Evolutionary conservation across 1,139 yeast genomes (phyloP).

Genomic region (Lodderomyces orthopsilosis): DNA sequence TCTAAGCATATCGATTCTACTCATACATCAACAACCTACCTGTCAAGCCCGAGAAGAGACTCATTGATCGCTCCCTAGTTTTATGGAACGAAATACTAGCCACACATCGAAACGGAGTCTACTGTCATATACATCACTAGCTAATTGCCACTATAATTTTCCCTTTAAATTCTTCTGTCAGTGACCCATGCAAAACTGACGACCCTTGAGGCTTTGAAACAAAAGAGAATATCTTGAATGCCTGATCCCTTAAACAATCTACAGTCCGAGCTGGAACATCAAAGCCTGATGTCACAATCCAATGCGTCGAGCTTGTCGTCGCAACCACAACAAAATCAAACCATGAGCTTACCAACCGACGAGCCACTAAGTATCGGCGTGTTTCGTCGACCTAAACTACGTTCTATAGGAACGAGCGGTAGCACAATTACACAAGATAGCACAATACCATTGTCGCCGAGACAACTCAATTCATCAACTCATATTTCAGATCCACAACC

Average conservation of each 20-base stretch:
- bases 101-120: too few relatives aligned
- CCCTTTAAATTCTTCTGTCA: too few relatives aligned
- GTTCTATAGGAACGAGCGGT: conserved; percentile 1
- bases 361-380: neutral
- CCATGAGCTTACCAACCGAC: neutral
- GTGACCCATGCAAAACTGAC: too few relatives aligned
- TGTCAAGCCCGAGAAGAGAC: too few relatives aligned
- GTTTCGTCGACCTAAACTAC: neutral
- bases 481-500: neutral
- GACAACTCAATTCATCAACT: conserved; percentile 3
- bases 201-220: too few relatives aligned
- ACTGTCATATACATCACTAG: too few relatives aligned
- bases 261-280: neutral
- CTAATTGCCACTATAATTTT: too few relatives aligned
- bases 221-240: neutral
- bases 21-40: too few relatives aligned
- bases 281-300: neutral
- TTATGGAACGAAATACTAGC: too few relatives aligned
- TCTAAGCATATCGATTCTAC: too few relatives aligned
- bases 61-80: too few relatives aligned
- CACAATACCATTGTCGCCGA: conserved; percentile 2
- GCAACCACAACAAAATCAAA: neutral
- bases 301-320: neutral
- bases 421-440: conserved; percentile 10
- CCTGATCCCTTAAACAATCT: neutral